Base-by-base conservation (phyloP, 2,329 filamentous ascomycete genomes). In the Salinomyces thailandicus region DNA sequence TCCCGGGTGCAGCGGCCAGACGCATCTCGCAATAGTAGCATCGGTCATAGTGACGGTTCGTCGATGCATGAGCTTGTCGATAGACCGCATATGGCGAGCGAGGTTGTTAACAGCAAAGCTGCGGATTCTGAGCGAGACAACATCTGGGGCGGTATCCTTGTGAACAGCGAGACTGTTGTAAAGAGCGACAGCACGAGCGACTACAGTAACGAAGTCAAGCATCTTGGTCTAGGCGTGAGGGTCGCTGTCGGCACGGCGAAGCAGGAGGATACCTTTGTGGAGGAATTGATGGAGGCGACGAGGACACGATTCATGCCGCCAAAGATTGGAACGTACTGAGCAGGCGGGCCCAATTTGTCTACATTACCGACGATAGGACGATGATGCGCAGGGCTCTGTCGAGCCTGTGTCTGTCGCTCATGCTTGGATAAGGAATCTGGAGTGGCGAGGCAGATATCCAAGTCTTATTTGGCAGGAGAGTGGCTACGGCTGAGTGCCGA, bases 181-280 rank as follows among this genome's bases (percentile, higher is more conserved):
- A 52, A 54, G 38, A 50, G 49, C 15, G 48, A 52, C 30, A 50
- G 42, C 32, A 50, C 44, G 22, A 48, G 46, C 33, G 54, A 52
- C 20, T 48, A 45, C 27, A 41, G 40, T 24, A 32, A 37, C 15
- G 38, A 35, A 9, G 36, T 28, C 34, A 48, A 51, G 41, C 51
- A 37, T 14, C 47, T 59, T 11, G 60, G 39, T 2, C 36, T 51
- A 35, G 51, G 52, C 11, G 44, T 50, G 27, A 47, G 46, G 18
- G 51, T 53, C 2, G 51, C 48, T 12, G 47, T 54, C 13, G 37
- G 43, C 20, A 50, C 47, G n/a, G 58, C 58, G 12, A 55, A 53
- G 37, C 63, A 66, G 40, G 58, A 63, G 39, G 52, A 53, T 37
- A 66, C 62, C 0, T 51, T 63, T 45, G 62, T 60, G 3, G 64